phyloP scores from a whole-genome alignment of 768 basidiomycete genomes.

The Hygrophoropsis aurantiaca region DNA sequence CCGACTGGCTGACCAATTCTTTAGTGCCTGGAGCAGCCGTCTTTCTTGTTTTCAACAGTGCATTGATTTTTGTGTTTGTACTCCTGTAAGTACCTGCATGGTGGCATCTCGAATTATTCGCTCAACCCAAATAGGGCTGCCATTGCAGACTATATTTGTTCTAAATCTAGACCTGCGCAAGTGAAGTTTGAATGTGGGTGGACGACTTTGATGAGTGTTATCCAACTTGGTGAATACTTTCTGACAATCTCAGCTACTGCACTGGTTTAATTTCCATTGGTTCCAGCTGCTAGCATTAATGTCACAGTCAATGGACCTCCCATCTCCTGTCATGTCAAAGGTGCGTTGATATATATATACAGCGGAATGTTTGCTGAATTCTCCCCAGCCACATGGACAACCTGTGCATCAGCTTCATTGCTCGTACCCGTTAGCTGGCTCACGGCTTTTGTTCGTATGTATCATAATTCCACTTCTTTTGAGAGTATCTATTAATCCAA shows the following conservation, averaged over 20 bases:
- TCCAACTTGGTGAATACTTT: slow-evolving; percentile 50
- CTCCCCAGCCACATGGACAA: slow-evolving; percentile 36
- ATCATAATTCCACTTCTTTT: slow-evolving; percentile 1
- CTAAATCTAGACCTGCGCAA: slow-evolving; percentile 37
- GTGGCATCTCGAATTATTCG: neutral
- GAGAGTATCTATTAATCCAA: slow-evolving; percentile 1
- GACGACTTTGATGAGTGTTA: slow-evolving; percentile 46
- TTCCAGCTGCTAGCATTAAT: slow-evolving; percentile 48
- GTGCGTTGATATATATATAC: slow-evolving; percentile 27
- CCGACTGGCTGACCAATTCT: slow-evolving; percentile 1
- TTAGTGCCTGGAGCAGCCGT: slow-evolving; percentile 48
- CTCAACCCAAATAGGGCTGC: slow-evolving; percentile 17
- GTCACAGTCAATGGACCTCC: slow-evolving; percentile 45
- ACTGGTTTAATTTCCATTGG: slow-evolving; percentile 1
- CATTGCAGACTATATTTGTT: slow-evolving; percentile 36
- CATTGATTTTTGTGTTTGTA: slow-evolving; percentile 29
- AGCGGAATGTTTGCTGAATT: slow-evolving; percentile 5
- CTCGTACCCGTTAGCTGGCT: slow-evolving; percentile 51
- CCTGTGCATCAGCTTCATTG: slow-evolving; percentile 49
- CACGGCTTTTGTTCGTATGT: slow-evolving; percentile 45
- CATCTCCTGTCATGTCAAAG: slow-evolving; percentile 29
- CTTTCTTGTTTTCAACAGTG: slow-evolving; percentile 49
- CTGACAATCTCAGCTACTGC: neutral
- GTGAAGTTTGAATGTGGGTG: slow-evolving; percentile 57
- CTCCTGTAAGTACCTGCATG: slow-evolving; percentile 24